phyloP scores from a whole-genome alignment of 306 rosid genomes.

The Ormosia emarginata region DNA sequence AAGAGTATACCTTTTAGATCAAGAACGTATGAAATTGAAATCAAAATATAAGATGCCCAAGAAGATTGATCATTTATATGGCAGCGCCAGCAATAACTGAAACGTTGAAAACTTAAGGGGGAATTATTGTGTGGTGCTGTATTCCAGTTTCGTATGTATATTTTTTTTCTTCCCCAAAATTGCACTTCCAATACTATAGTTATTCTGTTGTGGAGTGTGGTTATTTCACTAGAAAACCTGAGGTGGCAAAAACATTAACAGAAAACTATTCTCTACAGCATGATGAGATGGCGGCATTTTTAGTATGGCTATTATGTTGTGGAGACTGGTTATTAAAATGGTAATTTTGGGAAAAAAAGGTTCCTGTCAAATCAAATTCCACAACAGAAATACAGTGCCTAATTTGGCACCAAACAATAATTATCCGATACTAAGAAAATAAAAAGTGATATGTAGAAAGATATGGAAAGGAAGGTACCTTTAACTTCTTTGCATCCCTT shows the following conservation, averaged over 20 bases:
- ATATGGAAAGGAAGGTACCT: slow-evolving; percentile 48
- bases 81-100: neutral
- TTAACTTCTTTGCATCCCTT: slow-evolving; percentile 79
- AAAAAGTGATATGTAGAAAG: neutral
- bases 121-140: neutral
- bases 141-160: neutral
- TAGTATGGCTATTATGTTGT: neutral
- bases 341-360: neutral
- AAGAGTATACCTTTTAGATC: too few species aligned
- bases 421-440: neutral
- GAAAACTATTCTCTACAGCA: neutral
- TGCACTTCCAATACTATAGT: neutral
- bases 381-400: neutral
- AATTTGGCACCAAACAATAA: neutral
- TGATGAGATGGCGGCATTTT: neutral
- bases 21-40: too few species aligned
- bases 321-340: neutral
- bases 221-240: neutral
- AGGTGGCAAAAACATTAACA: neutral
- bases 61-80: neutral
- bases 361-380: neutral
- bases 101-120: neutral
- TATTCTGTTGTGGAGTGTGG: too few species aligned
- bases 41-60: too few species aligned
- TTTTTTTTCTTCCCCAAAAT: too few species aligned